These are phyloP conservation scores for Solanum hybrid DNA, from an alignment of 305 asterid species.

Conservation along the genomic window DNA sequence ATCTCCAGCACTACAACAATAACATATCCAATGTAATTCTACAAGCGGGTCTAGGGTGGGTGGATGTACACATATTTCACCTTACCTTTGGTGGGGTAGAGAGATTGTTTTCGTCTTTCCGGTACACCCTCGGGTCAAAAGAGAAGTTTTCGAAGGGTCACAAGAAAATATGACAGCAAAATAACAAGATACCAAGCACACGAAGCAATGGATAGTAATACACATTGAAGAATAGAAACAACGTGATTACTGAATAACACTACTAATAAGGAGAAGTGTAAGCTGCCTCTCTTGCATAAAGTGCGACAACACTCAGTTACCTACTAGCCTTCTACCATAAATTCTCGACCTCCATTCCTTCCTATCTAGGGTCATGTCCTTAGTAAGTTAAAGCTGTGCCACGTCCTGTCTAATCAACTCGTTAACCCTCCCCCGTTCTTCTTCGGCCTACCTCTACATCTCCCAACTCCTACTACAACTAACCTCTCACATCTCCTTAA, in stretches of 20 bases:
- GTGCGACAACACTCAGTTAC: background rate
- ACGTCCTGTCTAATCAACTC: background rate
- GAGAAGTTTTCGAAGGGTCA: background rate
- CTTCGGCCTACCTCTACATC: background rate
- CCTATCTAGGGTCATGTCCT: background rate
- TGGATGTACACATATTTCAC: background rate
- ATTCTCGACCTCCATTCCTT: background rate
- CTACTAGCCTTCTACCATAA: background rate
- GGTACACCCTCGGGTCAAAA: background rate
- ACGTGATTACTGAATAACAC: background rate
- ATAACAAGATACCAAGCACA: background rate
- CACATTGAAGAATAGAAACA: background rate
- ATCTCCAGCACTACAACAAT: background rate
- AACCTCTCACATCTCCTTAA: background rate
- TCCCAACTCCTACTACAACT: background rate
- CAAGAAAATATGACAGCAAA: background rate
- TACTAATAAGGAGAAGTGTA: background rate
- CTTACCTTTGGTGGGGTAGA: background rate
- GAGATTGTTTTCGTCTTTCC: background rate
- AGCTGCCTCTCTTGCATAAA: background rate
- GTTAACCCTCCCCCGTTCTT: background rate
- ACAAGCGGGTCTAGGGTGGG: background rate
- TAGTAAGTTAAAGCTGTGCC: background rate
- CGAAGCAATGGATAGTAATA: background rate
- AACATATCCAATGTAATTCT: background rate